Evolutionary conservation across 2,329 filamentous ascomycete genomes (phyloP).

Genomic region (Ceratocystis lukuohia): DNA sequence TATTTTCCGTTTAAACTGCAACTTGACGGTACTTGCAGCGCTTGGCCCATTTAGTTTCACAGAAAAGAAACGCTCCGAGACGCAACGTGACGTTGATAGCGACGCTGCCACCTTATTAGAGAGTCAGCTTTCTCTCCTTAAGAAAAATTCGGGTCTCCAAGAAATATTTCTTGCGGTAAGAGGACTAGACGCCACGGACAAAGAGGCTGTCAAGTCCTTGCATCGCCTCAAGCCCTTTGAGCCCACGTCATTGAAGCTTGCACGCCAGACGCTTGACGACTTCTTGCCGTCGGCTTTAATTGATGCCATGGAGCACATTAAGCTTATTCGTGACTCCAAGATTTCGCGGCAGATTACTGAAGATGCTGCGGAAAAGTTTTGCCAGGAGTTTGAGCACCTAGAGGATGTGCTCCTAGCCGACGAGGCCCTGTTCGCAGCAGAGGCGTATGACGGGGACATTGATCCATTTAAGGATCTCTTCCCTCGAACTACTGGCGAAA

Average conservation of each 20-base stretch:
- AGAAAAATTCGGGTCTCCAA: constrained; percentile 59
- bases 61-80: constrained; percentile 34
- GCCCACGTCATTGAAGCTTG: constrained; percentile 45
- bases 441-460: constrained; percentile 23
- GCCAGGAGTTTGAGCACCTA: constrained; percentile 60
- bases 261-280: constrained; percentile 68
- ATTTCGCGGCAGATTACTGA: constrained; percentile 67
- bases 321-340: constrained; percentile 55
- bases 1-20: constrained; percentile 63
- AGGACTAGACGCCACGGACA: constrained; percentile 27
- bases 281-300: constrained; percentile 88
- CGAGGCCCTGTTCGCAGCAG: constrained; percentile 25
- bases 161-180: constrained; percentile 35
- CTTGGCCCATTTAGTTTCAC: constrained; percentile 53
- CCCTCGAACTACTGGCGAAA: constrained; percentile 46
- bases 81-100: constrained; percentile 41
- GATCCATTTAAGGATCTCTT: constrained; percentile 35
- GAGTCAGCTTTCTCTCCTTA: constrained; percentile 60
- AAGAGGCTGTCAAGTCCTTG: constrained; percentile 34
- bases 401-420: constrained; percentile 37
- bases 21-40: constrained; percentile 42
- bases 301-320: constrained; percentile 75
- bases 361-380: constrained; percentile 71
- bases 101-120: constrained; percentile 37
- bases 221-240: constrained; percentile 43